Evolutionary conservation across 2,329 filamentous ascomycete species (phyloP).

Genomic region (Drechmeria coniospora): DNA sequence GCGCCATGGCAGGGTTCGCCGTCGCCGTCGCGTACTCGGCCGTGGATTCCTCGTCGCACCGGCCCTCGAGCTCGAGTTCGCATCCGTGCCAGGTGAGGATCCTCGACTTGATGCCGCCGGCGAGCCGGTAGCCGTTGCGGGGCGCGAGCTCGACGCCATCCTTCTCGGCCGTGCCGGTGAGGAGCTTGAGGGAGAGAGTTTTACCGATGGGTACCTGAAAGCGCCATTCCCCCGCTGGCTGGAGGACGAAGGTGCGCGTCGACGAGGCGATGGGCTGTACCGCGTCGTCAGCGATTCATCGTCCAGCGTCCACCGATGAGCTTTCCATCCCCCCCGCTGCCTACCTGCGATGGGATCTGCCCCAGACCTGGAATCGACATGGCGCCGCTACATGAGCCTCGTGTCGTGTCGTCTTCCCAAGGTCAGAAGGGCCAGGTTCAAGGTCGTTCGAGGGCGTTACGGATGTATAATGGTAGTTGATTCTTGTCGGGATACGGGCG

Average conservation of each 20-base stretch:
- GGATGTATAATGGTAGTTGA: too few relatives aligned
- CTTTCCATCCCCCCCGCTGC: too few relatives aligned
- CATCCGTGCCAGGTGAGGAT: slow-evolving; percentile 90
- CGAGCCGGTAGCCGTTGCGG: slow-evolving; percentile 66
- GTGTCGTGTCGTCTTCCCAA: too few relatives aligned
- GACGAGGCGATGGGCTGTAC: slow-evolving; percentile 22
- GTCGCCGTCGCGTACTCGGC: slow-evolving; percentile 52
- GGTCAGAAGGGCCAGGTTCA: too few relatives aligned
- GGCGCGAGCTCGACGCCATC: slow-evolving; percentile 87
- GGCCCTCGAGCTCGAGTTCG: slow-evolving; percentile 59
- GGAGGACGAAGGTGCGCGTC: slow-evolving; percentile 35
- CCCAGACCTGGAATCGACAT: slow-evolving; percentile 67
- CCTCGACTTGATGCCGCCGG: slow-evolving; percentile 68
- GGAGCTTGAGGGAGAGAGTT: slow-evolving; percentile 39
- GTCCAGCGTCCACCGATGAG: too few relatives aligned
- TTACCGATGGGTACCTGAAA: slow-evolving; percentile 50
- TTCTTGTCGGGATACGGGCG: too few relatives aligned
- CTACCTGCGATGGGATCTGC: slow-evolving; percentile 46
- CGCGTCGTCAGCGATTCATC: too few relatives aligned
- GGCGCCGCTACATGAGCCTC: slow-evolving; percentile 16
- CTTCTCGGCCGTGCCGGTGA: slow-evolving; percentile 75
- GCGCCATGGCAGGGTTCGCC: slow-evolving; percentile 67
- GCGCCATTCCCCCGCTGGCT: slow-evolving; percentile 59
- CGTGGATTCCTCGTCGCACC: slow-evolving; percentile 34
- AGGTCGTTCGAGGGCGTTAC: too few relatives aligned